phyloP scores from a whole-genome alignment of 2,329 filamentous ascomycete species.

The Colletotrichum costaricense region DNA sequence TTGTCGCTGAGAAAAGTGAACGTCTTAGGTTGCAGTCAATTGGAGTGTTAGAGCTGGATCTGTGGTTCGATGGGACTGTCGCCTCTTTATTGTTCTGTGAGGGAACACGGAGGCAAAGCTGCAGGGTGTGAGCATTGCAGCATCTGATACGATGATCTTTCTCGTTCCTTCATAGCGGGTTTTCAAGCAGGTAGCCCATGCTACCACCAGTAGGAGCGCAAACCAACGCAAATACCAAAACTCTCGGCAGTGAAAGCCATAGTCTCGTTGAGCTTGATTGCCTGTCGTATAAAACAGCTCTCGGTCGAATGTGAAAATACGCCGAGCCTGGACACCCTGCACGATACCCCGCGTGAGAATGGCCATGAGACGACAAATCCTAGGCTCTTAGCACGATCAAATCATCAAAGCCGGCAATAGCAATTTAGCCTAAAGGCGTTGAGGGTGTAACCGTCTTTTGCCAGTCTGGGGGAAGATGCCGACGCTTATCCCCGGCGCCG shows the following conservation, averaged over 20 bases:
- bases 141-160: background rate
- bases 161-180: background rate
- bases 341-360: conserved; percentile 21
- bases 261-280: background rate
- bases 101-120: background rate
- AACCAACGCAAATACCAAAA: background rate
- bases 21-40: background rate
- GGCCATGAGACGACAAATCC: background rate
- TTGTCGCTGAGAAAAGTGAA: background rate
- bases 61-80: conserved; percentile 8
- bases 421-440: conserved; percentile 27
- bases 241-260: background rate
- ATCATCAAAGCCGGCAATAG: conserved; percentile 20
- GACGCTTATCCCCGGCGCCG: background rate
- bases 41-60: background rate
- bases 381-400: background rate
- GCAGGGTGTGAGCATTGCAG: background rate
- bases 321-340: background rate
- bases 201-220: background rate
- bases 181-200: background rate
- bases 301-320: background rate
- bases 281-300: background rate
- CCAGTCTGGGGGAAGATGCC: background rate
- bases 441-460: conserved; percentile 13
- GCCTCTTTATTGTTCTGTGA: background rate